A percentile compares a stretch with the other conserved stretches of the same genome.
phyloP scores from a whole-genome alignment of 2,329 filamentous ascomycete genomes.

The Fusarium sp. region DNA sequence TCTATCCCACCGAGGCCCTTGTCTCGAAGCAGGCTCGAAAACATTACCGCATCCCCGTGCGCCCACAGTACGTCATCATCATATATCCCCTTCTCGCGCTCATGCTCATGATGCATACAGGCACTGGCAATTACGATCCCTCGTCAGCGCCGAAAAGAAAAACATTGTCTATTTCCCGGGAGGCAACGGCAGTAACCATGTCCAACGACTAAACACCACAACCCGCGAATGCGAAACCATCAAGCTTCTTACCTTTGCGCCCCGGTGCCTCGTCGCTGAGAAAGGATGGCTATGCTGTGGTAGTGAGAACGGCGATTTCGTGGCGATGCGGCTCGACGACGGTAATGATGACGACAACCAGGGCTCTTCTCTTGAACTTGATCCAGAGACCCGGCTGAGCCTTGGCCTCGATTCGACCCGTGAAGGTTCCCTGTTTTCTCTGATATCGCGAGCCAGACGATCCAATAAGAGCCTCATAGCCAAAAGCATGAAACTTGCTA shows the following conservation, averaged over 20 bases:
- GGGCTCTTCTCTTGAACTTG: constrained; percentile 44
- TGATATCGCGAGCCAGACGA: constrained; percentile 51
- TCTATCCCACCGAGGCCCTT: constrained; percentile 70
- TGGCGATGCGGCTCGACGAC: constrained; percentile 71
- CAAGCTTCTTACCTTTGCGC: constrained; percentile 72
- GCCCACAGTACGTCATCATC: constrained; percentile 64
- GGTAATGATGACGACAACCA: constrained; percentile 43
- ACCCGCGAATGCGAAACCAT: constrained; percentile 76
- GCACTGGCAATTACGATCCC: constrained; percentile 88
- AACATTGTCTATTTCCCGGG: constrained; percentile 86
- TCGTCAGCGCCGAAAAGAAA: constrained; percentile 80
- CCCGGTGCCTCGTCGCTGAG: constrained; percentile 86
- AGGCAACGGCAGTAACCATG: constrained; percentile 68
- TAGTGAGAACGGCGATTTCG: constrained; percentile 86
- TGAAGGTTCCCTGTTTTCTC: constrained; percentile 48
- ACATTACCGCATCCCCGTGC: constrained; percentile 72
- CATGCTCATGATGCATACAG: constrained; percentile 52
- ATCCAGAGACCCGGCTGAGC: constrained; percentile 47
- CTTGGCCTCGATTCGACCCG: constrained; percentile 46
- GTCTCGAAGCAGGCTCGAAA: constrained; percentile 67
- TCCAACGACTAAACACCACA: constrained; percentile 73
- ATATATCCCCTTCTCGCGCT: constrained; percentile 25
- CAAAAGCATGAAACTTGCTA: constrained; percentile 63
- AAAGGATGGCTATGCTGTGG: constrained; percentile 91
- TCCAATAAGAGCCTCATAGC: constrained; percentile 57